A percentile compares a stretch with the other conserved stretches of the same genome.
Conservation (phyloP, 768 basidiomycete species). For the Kwoniella shandongensis region DNA sequence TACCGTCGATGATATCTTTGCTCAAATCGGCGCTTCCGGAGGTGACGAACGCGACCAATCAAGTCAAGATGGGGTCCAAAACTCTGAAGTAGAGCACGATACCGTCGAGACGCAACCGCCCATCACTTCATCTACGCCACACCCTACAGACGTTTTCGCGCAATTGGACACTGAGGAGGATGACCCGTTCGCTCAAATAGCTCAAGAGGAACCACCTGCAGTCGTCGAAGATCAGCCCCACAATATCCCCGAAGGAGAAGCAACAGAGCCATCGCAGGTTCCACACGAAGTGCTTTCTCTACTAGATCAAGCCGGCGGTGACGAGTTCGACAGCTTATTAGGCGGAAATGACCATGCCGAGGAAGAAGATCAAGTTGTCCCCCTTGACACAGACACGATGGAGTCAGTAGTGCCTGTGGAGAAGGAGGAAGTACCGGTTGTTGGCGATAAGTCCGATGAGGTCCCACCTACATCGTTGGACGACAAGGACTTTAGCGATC, state of each 20-base stretch:
- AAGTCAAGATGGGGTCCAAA: background rate
- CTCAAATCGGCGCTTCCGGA: constrained; percentile 5
- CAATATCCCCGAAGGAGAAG: too few species aligned
- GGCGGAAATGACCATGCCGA: background rate
- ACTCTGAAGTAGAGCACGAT: background rate
- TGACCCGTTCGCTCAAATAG: background rate
- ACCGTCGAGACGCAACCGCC: background rate
- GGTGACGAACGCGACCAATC: background rate
- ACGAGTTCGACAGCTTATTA: background rate
- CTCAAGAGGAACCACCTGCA: background rate
- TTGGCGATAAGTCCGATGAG: too few species aligned
- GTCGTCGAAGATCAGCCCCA: too few species aligned
- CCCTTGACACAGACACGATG: too few species aligned
- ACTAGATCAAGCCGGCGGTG: background rate
- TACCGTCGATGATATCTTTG: constrained; percentile 15
- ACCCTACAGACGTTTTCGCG: background rate
- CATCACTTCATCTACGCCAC: background rate
- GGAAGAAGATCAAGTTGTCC: background rate
- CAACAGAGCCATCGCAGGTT: background rate
- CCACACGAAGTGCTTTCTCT: background rate
- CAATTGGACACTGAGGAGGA: background rate
- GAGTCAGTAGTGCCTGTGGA: too few species aligned
- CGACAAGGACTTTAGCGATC: constrained; percentile 32
- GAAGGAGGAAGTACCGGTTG: too few species aligned
- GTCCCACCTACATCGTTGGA: too few species aligned